Conservation (phyloP, 2,329 filamentous ascomycete species). For the Fonsecaea nubica region DNA sequence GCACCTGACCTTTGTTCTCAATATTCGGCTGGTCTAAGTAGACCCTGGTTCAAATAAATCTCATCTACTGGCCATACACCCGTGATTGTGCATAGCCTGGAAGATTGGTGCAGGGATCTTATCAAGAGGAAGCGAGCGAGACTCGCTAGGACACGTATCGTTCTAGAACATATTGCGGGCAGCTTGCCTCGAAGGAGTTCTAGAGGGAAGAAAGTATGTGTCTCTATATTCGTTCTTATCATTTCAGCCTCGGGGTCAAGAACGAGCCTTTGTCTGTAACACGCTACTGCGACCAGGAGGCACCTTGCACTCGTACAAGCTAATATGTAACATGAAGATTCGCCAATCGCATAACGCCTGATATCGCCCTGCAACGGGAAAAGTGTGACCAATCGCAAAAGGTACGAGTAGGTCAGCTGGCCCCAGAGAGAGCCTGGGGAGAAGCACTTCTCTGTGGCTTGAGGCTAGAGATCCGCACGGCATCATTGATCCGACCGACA, state of each 20-base stretch:
- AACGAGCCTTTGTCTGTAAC: neutral
- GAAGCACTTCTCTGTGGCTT: neutral
- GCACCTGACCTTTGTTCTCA: neutral
- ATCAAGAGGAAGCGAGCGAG: neutral
- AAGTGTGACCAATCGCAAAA: neutral
- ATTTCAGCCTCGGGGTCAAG: conserved; percentile 7
- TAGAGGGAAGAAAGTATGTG: neutral
- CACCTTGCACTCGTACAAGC: neutral
- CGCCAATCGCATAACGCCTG: conserved; percentile 6
- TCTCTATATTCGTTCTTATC: conserved; percentile 5
- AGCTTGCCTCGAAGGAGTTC: neutral
- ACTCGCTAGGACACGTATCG: neutral
- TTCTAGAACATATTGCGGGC: neutral
- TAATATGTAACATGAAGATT: conserved; percentile 4
- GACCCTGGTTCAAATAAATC: neutral
- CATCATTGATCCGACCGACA: neutral
- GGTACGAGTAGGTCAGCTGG: conserved; percentile 12
- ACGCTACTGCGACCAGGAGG: conserved; percentile 12
- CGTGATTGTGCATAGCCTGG: neutral
- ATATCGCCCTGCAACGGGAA: conserved; percentile 11
- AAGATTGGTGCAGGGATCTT: neutral
- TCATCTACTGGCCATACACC: neutral
- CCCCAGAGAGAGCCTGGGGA: neutral
- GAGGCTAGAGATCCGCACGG: neutral
- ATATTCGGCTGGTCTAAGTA: neutral